Percentiles rank a stretch among this genome's conserved stretches.
These are phyloP conservation scores for Kernera saxatilis DNA, from an alignment of 345 rosid genomes.

Conservation along the genomic window DNA sequence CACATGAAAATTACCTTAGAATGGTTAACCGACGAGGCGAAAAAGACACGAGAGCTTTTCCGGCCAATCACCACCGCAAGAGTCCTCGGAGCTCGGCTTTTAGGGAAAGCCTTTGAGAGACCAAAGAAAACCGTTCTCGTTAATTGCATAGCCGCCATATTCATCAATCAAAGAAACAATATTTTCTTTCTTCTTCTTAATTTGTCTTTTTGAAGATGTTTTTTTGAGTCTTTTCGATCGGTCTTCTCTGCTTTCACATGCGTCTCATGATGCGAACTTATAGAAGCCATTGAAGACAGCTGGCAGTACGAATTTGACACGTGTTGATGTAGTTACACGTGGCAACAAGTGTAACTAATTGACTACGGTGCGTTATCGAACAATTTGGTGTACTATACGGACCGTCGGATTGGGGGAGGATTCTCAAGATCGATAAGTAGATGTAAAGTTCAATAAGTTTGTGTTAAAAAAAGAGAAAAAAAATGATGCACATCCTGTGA, in stretches of 20 bases:
- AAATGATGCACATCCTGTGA: too few relatives aligned
- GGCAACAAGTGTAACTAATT: too few relatives aligned
- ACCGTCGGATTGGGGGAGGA: too few relatives aligned
- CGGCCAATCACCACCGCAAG: conserved; percentile 22
- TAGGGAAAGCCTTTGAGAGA: conserved; percentile 8
- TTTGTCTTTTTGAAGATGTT: background rate
- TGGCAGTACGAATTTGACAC: conserved; percentile 11
- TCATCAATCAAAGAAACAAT: conserved; percentile 3
- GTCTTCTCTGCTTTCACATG: background rate
- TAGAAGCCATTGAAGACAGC: conserved; percentile 11
- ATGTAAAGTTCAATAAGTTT: too few relatives aligned
- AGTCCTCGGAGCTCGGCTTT: conserved; percentile 20
- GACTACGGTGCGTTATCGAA: too few relatives aligned
- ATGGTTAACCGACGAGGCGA: too few relatives aligned
- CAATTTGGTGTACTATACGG: too few relatives aligned
- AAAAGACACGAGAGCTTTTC: too few relatives aligned
- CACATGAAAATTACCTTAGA: too few relatives aligned
- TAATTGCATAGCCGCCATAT: conserved; percentile 27
- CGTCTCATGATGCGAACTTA: conserved; percentile 8
- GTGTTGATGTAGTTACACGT: too few relatives aligned
- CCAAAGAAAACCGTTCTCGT: conserved; percentile 17
- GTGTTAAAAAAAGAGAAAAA: too few relatives aligned
- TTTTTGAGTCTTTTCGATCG: background rate
- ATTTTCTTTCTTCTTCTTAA: background rate
- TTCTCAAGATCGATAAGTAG: too few relatives aligned